A percentile compares a stretch with the other conserved stretches of the same genome.
These are phyloP conservation scores for Pichia rugopelliculosa DNA, from an alignment of 805 yeast genomes.

Conservation along the genomic window DNA sequence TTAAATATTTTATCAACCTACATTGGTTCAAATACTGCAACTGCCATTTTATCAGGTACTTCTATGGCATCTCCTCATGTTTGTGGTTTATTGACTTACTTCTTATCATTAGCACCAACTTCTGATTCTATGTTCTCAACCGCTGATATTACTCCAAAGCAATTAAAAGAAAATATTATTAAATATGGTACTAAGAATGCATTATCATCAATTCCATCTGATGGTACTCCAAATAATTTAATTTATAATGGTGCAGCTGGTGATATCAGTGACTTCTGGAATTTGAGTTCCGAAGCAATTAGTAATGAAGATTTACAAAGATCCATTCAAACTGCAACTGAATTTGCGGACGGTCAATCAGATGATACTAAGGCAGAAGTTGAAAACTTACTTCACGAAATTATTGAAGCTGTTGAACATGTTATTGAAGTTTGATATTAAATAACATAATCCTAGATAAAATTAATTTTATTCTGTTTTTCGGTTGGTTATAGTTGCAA, in stretches of 20 bases:
- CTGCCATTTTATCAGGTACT: conserved; percentile 86
- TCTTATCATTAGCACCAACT: conserved; percentile 77
- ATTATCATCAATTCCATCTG: conserved; percentile 57
- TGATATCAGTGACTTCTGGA: conserved; percentile 62
- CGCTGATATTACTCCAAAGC: conserved; percentile 57
- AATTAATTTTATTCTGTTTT: not conserved
- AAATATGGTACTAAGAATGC: conserved; percentile 56
- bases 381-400: conserved; percentile 16
- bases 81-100: conserved; percentile 86
- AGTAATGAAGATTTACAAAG: conserved; percentile 16
- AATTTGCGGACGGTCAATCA: conserved; percentile 18
- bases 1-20: conserved; percentile 78
- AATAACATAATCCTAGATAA: too few relatives aligned
- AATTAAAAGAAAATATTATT: conserved; percentile 68
- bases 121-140: conserved; percentile 57
- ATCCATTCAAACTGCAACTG: conserved; percentile 17
- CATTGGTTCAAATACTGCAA: conserved; percentile 67
- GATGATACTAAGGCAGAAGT: conserved; percentile 18
- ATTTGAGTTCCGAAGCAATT: conserved; percentile 4
- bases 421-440: conserved; percentile 5
- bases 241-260: conserved; percentile 80
- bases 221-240: conserved; percentile 63
- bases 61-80: conserved; percentile 99
- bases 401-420: conserved; percentile 14
- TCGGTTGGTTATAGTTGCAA: not conserved